These are phyloP conservation scores for Toxoplasma gondii DNA, from an alignment of 169 alveolate species.

Conservation along the genomic window DNA sequence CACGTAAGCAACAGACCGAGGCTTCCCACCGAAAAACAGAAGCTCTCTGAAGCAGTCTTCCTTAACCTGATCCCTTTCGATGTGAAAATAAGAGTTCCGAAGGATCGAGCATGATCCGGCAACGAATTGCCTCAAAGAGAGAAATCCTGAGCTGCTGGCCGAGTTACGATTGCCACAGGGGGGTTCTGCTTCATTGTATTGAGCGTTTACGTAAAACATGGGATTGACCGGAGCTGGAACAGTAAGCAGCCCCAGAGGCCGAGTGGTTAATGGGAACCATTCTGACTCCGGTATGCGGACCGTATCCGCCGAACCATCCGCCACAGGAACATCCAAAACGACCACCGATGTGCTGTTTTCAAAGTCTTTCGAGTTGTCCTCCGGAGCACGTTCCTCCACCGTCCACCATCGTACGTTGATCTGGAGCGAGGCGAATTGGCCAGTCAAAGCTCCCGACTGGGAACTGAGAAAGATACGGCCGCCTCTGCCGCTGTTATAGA, in stretches of 20 bases:
- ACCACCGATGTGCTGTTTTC: not conserved
- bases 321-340: not conserved
- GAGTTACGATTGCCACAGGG: constrained; percentile 2
- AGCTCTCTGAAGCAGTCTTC: constrained; percentile 3
- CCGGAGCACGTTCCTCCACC: not conserved
- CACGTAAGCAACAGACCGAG: not conserved
- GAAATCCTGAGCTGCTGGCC: not conserved
- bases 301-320: not conserved
- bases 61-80: not conserved
- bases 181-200: constrained; percentile 41
- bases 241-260: constrained; percentile 54
- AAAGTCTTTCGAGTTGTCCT: not conserved
- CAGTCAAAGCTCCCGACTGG: not conserved
- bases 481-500: not conserved
- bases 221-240: constrained; percentile 54
- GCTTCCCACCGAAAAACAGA: not conserved
- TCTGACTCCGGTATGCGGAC: constrained; percentile 7
- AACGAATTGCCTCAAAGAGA: not conserved
- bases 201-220: constrained; percentile 30
- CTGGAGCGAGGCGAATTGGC: not conserved
- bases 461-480: not conserved
- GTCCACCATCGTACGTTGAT: constrained; percentile 7
- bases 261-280: constrained; percentile 27
- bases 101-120: constrained; percentile 3
- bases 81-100: not conserved